Evolutionary conservation across 495 filamentous ascomycete species (phyloP), one percentile per base, ranked within the genome.

Genomic region (Aspergillus incahuasiensis): DNA sequence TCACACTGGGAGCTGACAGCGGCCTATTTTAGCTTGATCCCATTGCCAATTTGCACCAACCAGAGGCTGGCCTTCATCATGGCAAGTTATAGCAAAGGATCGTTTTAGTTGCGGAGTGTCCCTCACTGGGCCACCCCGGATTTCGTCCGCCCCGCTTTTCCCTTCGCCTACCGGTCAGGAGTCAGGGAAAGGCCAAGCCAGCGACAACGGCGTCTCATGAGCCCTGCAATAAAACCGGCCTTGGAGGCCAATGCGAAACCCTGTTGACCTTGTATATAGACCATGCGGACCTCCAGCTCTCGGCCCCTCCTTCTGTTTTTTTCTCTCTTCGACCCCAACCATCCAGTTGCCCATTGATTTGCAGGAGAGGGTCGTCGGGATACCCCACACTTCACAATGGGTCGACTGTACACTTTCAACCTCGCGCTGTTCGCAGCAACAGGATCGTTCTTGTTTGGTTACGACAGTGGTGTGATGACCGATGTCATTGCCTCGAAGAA

Each of bases 381-480:
- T 40, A 40, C 16, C n/a, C 46, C 6, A 42, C 48, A 13, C 21
- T 24, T 48, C 61, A 58, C 52, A 15, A 79, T 78, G 75, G 77
- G 77, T 41, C 72, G 72, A 38, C 40, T 64, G 22, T 79, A 72
- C 57, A 72, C 72, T 25, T 65, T 78, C 52, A 67, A 52, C 19
- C 68, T 78, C 34, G 74, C 75, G 54, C 56, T 64, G 3, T 73
- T 80, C 53, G 75, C 75, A 47, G 71, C 73, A 6, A 76, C 72
- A 12, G 77, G 77, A 44, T 75, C 71, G 11, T 80, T 80, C 56
- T 64, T 82, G 32, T 82, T 80, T 54, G 79, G 79, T n/a, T 82
- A 79, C 66, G 77, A 81, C 56, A 73, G 72, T 22, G 79, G 79
- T 52, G 78, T 82, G 4, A 80, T 82, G 77, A 78, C 77, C 1